Conservation (phyloP, 352 stramenopile species). For the Aphanomyces euteiches region DNA sequence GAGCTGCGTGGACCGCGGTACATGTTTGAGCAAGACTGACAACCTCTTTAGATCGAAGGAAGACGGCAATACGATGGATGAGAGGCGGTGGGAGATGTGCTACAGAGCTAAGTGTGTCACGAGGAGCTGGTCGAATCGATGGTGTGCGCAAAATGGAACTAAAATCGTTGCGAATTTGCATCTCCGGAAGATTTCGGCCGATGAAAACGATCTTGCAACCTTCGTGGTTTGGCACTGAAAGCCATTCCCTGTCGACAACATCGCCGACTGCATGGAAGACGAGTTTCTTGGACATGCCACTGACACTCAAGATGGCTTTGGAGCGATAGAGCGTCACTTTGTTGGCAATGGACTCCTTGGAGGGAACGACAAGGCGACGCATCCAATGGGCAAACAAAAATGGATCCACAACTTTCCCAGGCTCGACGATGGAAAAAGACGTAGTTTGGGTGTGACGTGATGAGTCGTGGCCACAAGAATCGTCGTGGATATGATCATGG, state of each 20-base stretch:
- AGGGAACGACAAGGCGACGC: conserved; percentile 30
- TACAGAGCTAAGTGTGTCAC: neutral
- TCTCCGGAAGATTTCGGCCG: conserved; percentile 33
- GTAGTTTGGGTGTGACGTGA: conserved; percentile 29
- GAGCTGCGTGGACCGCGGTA: neutral
- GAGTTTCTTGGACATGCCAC: conserved; percentile 35
- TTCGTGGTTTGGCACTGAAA: conserved; percentile 9
- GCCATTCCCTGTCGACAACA: conserved; percentile 32
- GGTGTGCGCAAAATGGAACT: conserved; percentile 26
- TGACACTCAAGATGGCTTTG: conserved; percentile 38
- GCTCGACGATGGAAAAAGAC: conserved; percentile 34
- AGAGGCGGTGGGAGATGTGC: neutral
- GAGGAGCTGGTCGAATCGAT: neutral
- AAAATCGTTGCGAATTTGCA: conserved; percentile 24
- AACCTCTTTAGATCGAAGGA: conserved; percentile 8
- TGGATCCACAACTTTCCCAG: conserved; percentile 31
- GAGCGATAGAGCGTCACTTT: conserved; percentile 33
- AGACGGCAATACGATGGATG: conserved; percentile 1
- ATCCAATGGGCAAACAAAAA: conserved; percentile 38
- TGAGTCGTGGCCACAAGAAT: conserved; percentile 9
- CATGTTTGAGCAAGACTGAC: conserved; percentile 10
- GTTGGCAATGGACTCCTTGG: conserved; percentile 30
- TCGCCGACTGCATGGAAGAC: conserved; percentile 39
- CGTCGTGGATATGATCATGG: conserved; percentile 30
- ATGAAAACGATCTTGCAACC: conserved; percentile 41